These are phyloP conservation scores for Withania somnifera DNA, from an alignment of 305 asterid species.

Conservation along the genomic window DNA sequence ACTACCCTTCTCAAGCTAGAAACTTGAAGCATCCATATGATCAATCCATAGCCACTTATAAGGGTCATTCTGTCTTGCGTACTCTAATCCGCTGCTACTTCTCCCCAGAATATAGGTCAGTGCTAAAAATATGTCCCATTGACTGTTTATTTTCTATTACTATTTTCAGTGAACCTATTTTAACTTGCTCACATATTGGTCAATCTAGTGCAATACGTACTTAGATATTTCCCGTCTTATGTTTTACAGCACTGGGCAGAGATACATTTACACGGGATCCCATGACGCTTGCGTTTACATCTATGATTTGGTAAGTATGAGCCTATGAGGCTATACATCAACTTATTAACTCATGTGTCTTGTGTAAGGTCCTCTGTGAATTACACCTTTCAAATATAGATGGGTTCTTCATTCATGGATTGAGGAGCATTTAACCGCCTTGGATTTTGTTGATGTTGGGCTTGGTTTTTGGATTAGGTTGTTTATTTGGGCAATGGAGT, in stretches of 20 bases:
- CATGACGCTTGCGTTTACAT: conserved; percentile 61
- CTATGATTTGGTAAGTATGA: conserved; percentile 78
- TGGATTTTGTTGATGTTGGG: neutral
- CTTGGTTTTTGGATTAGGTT: neutral
- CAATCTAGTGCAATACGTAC: neutral
- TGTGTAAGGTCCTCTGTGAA: neutral
- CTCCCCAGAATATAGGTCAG: conserved; percentile 77
- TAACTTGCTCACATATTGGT: neutral
- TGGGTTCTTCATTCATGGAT: no score
- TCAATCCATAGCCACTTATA: conserved; percentile 67
- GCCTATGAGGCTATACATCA: neutral
- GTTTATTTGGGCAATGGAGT: neutral
- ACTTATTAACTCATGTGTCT: neutral
- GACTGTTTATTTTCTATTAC: neutral
- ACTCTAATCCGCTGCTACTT: conserved; percentile 85
- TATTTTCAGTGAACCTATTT: neutral
- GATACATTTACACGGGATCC: conserved; percentile 88
- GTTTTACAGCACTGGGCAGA: conserved; percentile 82
- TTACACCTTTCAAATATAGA: neutral
- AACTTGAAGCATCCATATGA: conserved; percentile 62
- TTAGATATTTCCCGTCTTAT: neutral
- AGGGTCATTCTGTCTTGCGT: conserved; percentile 79
- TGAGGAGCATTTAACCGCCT: no score
- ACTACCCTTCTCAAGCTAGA: conserved; percentile 65
- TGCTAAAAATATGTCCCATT: neutral